Evolutionary conservation across 345 rosid species (phyloP).

Genomic region (Eucalyptus pauciflora): DNA sequence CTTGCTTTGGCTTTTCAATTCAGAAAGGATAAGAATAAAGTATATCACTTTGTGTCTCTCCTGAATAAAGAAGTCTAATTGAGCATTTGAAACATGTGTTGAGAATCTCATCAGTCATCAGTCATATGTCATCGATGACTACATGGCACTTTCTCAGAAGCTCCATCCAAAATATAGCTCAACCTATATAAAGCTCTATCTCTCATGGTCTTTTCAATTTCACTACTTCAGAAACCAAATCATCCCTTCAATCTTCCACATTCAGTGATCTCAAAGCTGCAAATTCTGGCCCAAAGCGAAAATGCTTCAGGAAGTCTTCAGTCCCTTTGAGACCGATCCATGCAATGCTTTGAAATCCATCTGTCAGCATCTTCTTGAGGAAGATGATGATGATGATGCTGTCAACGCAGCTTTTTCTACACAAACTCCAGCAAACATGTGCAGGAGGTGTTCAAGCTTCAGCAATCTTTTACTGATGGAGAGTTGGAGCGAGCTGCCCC

Average conservation of each 20-base stretch:
- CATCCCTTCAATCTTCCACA: background rate
- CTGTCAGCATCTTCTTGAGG: background rate
- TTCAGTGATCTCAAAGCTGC: background rate
- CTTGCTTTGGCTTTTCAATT: background rate
- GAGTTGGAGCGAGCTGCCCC: constrained; percentile 23
- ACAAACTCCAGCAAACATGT: background rate
- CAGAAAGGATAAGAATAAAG: background rate
- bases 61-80: background rate
- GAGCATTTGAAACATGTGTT: background rate
- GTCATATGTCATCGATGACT: background rate
- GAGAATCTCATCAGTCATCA: background rate
- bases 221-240: background rate
- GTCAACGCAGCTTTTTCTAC: background rate
- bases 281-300: background rate
- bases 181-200: background rate
- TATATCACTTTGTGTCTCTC: background rate
- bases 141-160: background rate
- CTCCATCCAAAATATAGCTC: background rate
- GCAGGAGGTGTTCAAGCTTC: constrained; percentile 12
- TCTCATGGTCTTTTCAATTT: background rate
- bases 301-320: background rate
- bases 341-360: background rate
- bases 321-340: background rate
- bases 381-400: background rate
- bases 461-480: constrained; percentile 11